phyloP scores from a whole-genome alignment of 495 filamentous ascomycete genomes.

The Xylaria flabelliformis region DNA sequence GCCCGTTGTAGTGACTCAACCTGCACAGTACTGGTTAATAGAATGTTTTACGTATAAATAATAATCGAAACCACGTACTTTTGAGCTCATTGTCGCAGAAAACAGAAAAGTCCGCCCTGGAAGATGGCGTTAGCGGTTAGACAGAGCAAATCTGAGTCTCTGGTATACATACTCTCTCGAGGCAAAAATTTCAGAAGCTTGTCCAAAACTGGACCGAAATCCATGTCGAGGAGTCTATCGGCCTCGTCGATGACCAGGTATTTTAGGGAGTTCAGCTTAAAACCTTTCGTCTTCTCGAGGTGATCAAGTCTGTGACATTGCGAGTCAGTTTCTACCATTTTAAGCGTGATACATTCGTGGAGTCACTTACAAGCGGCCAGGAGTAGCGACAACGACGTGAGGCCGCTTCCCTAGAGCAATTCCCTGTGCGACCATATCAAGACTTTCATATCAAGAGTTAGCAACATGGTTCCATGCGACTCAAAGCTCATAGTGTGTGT shows the following conservation, averaged over 20 bases:
- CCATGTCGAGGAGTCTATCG: conserved; percentile 88
- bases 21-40: conserved; percentile 9
- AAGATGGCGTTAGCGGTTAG: not conserved
- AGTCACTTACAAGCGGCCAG: conserved; percentile 67
- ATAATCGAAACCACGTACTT: conserved; percentile 42
- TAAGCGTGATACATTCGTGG: not conserved
- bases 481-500: not conserved
- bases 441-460: conserved; percentile 36
- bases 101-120: conserved; percentile 78
- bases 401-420: conserved; percentile 92
- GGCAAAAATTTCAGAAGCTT: conserved; percentile 92
- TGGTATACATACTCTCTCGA: conserved; percentile 57
- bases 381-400: conserved; percentile 87
- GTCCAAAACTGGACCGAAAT: conserved; percentile 90
- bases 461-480: not conserved
- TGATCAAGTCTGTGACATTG: conserved; percentile 68
- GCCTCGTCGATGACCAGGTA: conserved; percentile 97
- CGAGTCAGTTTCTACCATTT: not conserved
- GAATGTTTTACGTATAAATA: not conserved
- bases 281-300: conserved; percentile 95
- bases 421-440: conserved; percentile 91
- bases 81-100: conserved; percentile 90
- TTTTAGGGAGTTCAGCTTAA: conserved; percentile 76
- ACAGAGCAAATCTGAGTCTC: not conserved
- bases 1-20: conserved; percentile 92